phyloP scores from a whole-genome alignment of 139 green algal species.

The Pleodorina starrii region DNA sequence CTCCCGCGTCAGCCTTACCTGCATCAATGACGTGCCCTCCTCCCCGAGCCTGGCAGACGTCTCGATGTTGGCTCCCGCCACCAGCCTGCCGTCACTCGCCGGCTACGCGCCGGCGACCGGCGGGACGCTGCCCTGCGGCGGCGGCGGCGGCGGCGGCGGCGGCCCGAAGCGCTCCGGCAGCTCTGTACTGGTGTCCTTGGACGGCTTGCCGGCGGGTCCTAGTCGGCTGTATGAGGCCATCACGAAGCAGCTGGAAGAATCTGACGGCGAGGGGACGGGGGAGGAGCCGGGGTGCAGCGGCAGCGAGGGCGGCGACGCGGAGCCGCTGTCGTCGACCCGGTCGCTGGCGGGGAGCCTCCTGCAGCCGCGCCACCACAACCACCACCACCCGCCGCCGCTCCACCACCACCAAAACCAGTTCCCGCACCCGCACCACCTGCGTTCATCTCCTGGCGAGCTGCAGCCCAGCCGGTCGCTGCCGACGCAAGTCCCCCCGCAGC shows the following conservation, averaged over 20 bases:
- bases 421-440: no score
- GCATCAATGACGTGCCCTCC: not conserved
- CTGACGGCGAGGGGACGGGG: not conserved
- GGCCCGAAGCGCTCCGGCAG: not conserved
- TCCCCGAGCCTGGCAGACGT: not conserved
- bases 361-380: no score
- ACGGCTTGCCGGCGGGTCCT: conserved; percentile 8
- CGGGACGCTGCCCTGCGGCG: not conserved
- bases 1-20: not conserved
- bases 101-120: not conserved
- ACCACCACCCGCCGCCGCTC: no score
- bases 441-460: no score
- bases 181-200: not conserved
- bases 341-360: no score
- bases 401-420: no score
- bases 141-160: not conserved
- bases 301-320: not conserved
- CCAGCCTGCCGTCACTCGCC: not conserved
- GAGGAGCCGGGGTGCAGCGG: not conserved
- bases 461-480: no score
- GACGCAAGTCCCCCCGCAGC: no score
- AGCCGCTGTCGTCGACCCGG: no score
- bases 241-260: conserved; percentile 16
- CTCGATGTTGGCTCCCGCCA: not conserved
- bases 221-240: conserved; percentile 12